phyloP scores from a whole-genome alignment of 129 eudicot species.

The Flaveria robusta region DNA sequence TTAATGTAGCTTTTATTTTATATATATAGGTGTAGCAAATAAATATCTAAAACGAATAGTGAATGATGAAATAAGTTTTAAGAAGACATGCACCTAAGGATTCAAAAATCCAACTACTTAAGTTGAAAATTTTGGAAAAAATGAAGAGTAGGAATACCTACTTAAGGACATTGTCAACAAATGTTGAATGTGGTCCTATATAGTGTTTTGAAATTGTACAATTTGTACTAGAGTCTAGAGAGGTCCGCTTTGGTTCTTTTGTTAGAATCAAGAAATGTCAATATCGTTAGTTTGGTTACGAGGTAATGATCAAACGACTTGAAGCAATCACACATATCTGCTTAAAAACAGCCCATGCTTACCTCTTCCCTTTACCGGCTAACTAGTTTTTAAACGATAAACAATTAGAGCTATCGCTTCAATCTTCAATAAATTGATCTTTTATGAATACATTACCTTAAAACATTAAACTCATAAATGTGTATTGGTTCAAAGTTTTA shows the following conservation, averaged over 20 bases:
- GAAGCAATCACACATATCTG: no score
- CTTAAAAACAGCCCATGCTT: no score
- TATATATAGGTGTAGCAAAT: neutral
- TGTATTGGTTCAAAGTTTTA: no score
- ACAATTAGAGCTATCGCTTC: no score
- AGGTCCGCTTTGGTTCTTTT: no score
- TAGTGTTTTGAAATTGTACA: neutral
- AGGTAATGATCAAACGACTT: neutral
- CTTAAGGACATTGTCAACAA: slow-evolving; percentile 20
- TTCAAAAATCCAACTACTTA: neutral
- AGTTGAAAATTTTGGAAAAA: neutral
- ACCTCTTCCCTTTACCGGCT: no score
- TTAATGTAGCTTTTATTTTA: neutral
- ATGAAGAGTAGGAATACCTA: slow-evolving; percentile 27
- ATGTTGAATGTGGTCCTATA: slow-evolving; percentile 17
- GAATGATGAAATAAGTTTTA: neutral
- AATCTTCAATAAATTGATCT: no score
- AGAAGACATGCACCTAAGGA: slow-evolving; percentile 6
- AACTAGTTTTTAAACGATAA: no score
- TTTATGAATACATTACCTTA: no score
- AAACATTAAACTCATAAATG: no score
- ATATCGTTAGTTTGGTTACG: neutral
- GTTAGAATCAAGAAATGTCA: neutral
- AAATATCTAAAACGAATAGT: neutral
- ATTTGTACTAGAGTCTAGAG: neutral